Conservation (phyloP, 2,329 filamentous ascomycete species). For the Pezicula carpinea region DNA sequence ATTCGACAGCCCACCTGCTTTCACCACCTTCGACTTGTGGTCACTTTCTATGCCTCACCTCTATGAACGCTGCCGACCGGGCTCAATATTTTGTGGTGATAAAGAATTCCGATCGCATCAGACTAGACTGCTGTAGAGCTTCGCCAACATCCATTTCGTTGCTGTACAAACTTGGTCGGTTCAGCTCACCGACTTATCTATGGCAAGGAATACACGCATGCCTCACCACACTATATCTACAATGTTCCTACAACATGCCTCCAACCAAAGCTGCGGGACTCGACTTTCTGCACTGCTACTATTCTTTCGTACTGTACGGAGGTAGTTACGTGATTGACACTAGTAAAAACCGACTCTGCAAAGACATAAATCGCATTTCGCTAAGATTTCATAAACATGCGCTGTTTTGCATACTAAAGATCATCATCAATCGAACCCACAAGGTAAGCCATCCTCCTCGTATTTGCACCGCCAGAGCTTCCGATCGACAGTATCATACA, state of each 20-base stretch:
- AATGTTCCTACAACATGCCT: conserved; percentile 56
- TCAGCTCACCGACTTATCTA: background rate
- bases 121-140: conserved; percentile 51
- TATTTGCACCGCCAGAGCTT: too few relatives aligned
- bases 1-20: too few relatives aligned
- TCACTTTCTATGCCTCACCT: conserved; percentile 61
- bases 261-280: conserved; percentile 53
- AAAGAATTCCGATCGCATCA: conserved; percentile 58
- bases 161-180: conserved; percentile 52
- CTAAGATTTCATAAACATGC: too few relatives aligned
- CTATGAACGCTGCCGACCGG: conserved; percentile 48
- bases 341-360: conserved; percentile 73
- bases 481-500: too few relatives aligned
- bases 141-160: conserved; percentile 65
- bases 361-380: too few relatives aligned
- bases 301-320: too few relatives aligned
- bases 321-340: conserved; percentile 47
- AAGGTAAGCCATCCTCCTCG: too few relatives aligned
- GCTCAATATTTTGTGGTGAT: conserved; percentile 66
- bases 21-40: conserved; percentile 50
- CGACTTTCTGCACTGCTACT: conserved; percentile 52
- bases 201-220: too few relatives aligned
- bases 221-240: conserved; percentile 55
- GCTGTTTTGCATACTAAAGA: too few relatives aligned
- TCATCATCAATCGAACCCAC: too few relatives aligned